Base-by-base conservation (phyloP, 169 alveolate genomes). In the Besnoitia besnoiti region DNA sequence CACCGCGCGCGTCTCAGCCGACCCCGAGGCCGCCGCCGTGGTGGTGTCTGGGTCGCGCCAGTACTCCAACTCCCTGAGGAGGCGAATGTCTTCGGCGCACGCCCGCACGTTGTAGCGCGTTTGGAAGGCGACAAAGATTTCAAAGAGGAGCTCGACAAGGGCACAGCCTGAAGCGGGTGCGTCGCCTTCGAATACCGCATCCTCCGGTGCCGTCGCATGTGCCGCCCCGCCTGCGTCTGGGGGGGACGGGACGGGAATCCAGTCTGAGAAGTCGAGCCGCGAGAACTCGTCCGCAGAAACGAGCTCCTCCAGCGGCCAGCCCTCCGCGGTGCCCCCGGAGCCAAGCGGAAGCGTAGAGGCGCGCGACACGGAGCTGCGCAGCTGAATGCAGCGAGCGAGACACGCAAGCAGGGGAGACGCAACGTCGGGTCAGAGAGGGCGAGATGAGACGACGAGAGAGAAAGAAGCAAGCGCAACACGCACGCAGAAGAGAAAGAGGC, bases 261-360 rank as follows among this genome's bases (percentile, higher is more conserved):
- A 77, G 59, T 77, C 87, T 24, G 61, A 19, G 21, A 77, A 77
- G 35, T 77, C 87, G 49, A 77, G 50, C 35, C 40, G 1, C 55
- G 30, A 10, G 35, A 77, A 77, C 10, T 77, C 87, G 16, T 77
- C 87, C 55, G 12, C 24, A 0, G 61, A 40, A 8, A 39, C 7
- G 47, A 77, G 40, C 59, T 21, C 49, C 87, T 77, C 87, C 35
- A 77, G 40, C 19, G 87, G 87, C 2, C 59, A 73, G 8, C 44
- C 39, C 44, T 73, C 82, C n/a, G 8, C 16, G 39, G 82, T 7
- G 39, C 44, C 8, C 27, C 2, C 1, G n/a, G 27, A 3, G 44
- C 47, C 44, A 39, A 0, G 44, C 2, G 39, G 82, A 10, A n/a
- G 44, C n/a, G 82, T 73, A 30, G 39, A n/a, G 24, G n/a, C 82